A percentile compares a stretch with the other conserved stretches of the same genome.
phyloP scores from a whole-genome alignment of 139 green algal genomes.

The Volvox reticuliferus region DNA sequence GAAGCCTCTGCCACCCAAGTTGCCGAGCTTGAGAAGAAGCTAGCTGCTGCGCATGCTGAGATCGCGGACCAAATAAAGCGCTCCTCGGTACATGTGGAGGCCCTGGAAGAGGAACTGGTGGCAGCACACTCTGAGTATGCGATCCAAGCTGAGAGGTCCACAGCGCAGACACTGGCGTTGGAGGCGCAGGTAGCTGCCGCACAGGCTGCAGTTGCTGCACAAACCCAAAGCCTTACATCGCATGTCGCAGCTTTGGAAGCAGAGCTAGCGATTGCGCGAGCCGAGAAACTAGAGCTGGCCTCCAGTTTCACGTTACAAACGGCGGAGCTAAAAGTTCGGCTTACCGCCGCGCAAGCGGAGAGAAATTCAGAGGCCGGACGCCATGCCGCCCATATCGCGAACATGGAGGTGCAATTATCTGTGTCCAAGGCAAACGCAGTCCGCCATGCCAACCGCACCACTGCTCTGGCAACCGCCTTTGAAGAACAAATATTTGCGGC shows the following conservation, averaged over 20 bases:
- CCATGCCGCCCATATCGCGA: not conserved
- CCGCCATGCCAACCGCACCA: not conserved
- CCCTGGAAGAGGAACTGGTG: slow-evolving; percentile 11
- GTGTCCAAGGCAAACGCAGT: not conserved
- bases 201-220: not conserved
- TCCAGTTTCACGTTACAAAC: not conserved
- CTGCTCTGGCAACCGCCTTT: not conserved
- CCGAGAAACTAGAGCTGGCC: not conserved
- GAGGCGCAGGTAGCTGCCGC: slow-evolving; percentile 7
- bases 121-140: not conserved
- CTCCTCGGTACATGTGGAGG: not conserved
- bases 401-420: slow-evolving; percentile 8
- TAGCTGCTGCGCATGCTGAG: not conserved
- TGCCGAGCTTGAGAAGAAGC: not conserved
- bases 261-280: not conserved
- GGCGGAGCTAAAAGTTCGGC: not conserved
- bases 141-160: not conserved
- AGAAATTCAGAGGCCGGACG: not conserved
- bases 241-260: not conserved
- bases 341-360: not conserved
- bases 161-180: not conserved
- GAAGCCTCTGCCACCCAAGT: not conserved
- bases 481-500: not conserved
- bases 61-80: not conserved
- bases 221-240: not conserved